Conservation (phyloP, 768 basidiomycete species). For the Lactarius psammicola region DNA sequence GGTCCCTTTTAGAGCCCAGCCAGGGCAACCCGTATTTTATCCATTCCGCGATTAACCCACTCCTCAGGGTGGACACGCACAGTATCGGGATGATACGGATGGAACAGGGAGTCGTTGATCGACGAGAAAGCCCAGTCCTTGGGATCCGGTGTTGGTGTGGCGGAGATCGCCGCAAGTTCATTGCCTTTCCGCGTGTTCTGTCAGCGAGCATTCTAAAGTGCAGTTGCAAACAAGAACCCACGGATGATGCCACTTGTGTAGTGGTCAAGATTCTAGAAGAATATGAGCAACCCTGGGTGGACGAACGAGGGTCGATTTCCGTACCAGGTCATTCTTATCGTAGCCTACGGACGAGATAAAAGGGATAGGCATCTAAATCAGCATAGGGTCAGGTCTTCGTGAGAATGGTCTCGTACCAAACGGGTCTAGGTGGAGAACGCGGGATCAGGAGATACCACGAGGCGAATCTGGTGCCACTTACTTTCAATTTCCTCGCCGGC, state of each 20-base stretch:
- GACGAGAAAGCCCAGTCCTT: constrained; percentile 58
- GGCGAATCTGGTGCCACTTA: constrained; percentile 36
- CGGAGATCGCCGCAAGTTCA: constrained; percentile 62
- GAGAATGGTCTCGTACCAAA: constrained; percentile 38
- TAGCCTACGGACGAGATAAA: constrained; percentile 41
- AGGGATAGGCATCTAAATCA: constrained; percentile 8
- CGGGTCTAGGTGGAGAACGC: constrained; percentile 40
- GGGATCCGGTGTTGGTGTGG: constrained; percentile 57
- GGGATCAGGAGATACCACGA: constrained; percentile 17
- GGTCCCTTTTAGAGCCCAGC: not conserved
- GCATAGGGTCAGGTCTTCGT: constrained; percentile 7
- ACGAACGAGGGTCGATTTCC: constrained; percentile 29
- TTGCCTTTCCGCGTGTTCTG: constrained; percentile 40
- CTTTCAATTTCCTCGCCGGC: constrained; percentile 77
- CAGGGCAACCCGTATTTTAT: constrained; percentile 42
- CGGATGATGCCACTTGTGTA: constrained; percentile 70
- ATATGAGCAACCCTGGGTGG: constrained; percentile 14
- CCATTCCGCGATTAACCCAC: constrained; percentile 54
- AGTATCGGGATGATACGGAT: constrained; percentile 34
- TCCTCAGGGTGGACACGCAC: constrained; percentile 52
- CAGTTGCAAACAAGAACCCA: constrained; percentile 33
- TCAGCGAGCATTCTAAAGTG: constrained; percentile 7
- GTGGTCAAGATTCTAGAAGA: constrained; percentile 60
- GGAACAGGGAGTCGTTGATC: constrained; percentile 58
- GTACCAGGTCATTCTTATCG: constrained; percentile 69